These are phyloP conservation scores for Saposhnikovia divaricata DNA, from an alignment of 129 eudicot genomes.

Conservation along the genomic window DNA sequence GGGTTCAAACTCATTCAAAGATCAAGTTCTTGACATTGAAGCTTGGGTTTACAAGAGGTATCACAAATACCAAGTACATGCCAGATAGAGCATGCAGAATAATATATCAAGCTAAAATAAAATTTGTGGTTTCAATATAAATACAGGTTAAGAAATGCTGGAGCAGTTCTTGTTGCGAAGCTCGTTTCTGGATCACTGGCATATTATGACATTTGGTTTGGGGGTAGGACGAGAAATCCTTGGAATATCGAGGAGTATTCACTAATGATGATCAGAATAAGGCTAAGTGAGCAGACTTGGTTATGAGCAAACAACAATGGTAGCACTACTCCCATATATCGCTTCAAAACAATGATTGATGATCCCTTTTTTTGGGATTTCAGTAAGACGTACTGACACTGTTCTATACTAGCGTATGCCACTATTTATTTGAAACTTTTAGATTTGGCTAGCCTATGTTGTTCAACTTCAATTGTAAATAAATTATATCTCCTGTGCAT, in stretches of 20 bases:
- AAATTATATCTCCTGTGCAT: too few relatives aligned
- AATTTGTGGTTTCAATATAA: background rate
- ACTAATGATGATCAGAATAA: too few relatives aligned
- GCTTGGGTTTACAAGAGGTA: conserved; percentile 98
- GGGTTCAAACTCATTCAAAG: conserved; percentile 73
- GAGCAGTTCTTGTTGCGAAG: conserved; percentile 88
- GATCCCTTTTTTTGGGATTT: too few relatives aligned
- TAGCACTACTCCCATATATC: too few relatives aligned
- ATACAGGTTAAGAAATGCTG: conserved; percentile 78
- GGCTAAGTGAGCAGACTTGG: too few relatives aligned
- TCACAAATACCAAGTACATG: background rate
- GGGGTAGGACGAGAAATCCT: conserved; percentile 96
- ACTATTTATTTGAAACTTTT: too few relatives aligned
- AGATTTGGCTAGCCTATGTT: too few relatives aligned
- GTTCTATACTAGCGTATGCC: too few relatives aligned
- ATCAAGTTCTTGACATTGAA: conserved; percentile 77
- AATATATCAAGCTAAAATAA: background rate
- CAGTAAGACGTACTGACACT: too few relatives aligned
- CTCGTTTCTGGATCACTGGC: conserved; percentile 83
- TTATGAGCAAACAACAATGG: too few relatives aligned
- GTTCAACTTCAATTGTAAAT: too few relatives aligned
- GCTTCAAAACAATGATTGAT: too few relatives aligned
- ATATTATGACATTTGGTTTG: conserved; percentile 93
- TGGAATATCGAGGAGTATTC: conserved; percentile 92
- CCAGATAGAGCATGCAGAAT: background rate